Conservation (phyloP, 2,329 filamentous ascomycete species). For the Aspergillus sojae region DNA sequence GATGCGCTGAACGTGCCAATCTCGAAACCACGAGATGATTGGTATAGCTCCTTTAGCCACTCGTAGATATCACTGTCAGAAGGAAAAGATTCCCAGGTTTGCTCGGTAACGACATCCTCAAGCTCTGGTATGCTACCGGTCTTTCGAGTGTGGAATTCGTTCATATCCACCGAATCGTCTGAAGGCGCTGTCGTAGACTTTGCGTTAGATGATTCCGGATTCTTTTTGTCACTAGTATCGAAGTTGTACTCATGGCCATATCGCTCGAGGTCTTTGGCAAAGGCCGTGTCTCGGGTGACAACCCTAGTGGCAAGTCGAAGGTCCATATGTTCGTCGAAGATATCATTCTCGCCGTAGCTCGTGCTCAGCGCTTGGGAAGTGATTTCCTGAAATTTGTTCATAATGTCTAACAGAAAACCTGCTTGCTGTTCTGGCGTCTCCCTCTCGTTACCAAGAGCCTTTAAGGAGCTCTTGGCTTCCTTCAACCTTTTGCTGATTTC, state of each 20-base stretch:
- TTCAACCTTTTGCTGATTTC: constrained; percentile 42
- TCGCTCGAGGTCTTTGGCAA: constrained; percentile 23
- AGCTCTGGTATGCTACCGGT: constrained; percentile 13
- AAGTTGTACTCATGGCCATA: constrained; percentile 27
- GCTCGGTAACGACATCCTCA: constrained; percentile 23
- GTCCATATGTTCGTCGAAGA: constrained; percentile 35
- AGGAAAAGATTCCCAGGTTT: not conserved
- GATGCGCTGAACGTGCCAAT: constrained; percentile 52
- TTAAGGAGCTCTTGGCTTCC: constrained; percentile 28
- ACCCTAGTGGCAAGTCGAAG: constrained; percentile 40
- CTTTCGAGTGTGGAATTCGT: constrained; percentile 1
- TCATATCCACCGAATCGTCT: not conserved
- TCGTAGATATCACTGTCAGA: constrained; percentile 39
- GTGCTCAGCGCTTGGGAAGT: constrained; percentile 37
- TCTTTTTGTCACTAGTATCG: not conserved
- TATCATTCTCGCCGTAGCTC: constrained; percentile 38
- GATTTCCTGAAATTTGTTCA: constrained; percentile 42
- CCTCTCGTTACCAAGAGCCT: constrained; percentile 38
- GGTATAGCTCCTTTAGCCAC: constrained; percentile 50
- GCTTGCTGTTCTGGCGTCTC: constrained; percentile 35
- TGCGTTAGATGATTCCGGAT: no score
- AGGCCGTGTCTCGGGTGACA: constrained; percentile 28
- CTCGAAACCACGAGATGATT: constrained; percentile 55
- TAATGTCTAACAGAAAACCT: constrained; percentile 40
- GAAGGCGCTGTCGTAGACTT: not conserved